Evolutionary conservation across 306 rosid species (phyloP).

Genomic region (Castanea crenata): DNA sequence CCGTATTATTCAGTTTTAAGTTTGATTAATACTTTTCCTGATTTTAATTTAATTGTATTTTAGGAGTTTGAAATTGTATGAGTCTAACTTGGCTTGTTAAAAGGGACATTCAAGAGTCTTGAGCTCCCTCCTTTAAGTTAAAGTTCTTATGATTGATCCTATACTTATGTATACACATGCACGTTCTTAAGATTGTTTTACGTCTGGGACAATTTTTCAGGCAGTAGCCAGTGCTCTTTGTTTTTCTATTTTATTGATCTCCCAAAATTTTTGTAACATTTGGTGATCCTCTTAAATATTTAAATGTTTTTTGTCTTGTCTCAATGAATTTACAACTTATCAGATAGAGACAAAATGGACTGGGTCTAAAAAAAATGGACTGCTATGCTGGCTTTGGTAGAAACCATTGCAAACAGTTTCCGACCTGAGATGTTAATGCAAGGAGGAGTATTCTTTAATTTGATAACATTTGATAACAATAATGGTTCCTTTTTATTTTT

Average conservation of each 20-base stretch:
- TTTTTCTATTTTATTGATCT: neutral
- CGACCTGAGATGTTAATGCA: neutral
- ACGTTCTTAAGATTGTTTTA: neutral
- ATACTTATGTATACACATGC: no score
- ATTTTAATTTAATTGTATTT: neutral
- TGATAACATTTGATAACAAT: neutral
- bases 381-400: neutral
- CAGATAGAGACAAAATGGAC: neutral
- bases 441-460: neutral
- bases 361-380: neutral
- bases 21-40: slow-evolving; percentile 13
- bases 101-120: neutral
- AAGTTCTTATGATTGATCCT: neutral
- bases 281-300: neutral
- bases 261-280: neutral
- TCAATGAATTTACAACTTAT: neutral
- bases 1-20: neutral
- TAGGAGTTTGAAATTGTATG: neutral
- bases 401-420: neutral
- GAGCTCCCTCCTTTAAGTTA: neutral
- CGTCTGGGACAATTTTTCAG: neutral
- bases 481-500: neutral
- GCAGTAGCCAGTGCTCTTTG: neutral
- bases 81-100: neutral
- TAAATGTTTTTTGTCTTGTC: neutral